Evolutionary conservation across 805 yeast species (phyloP), one percentile per base, ranked within the genome.

Genomic region (Ogataea populi-albae): DNA sequence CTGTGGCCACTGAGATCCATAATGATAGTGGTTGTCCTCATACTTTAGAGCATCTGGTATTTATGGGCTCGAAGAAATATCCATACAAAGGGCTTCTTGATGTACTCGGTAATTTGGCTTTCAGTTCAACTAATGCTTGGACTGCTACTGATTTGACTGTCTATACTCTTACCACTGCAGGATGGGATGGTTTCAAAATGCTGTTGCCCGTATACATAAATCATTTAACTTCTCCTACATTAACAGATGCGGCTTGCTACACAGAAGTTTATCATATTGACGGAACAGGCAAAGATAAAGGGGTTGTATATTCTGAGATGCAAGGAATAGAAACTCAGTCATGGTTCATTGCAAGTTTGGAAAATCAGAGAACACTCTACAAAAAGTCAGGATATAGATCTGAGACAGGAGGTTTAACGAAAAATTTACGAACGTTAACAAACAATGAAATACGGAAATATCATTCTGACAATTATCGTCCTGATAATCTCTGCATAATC

Each of bases 281-380:
- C 57, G 96, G 95, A 2, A 72, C 77, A 6, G 95, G 85, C 21
- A 78, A 82, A 46, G 98, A 93, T 49, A 87, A 87, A 57, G 98
- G 98, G 49, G 98, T 93, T 20, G 98, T 93, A 3, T 93, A 84
- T 57, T 82, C 94, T 35, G 98, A 93, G 63, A 93, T 93, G 98
- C 96, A 86, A 54, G 97, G 88, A 18, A 79, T 84, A 38, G 95
- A 88, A 59, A 77, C 77, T 50, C 85, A 82, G 44, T 73, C 89
- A 11, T 79, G 80, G 76, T 83, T 82, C 45, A 63, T 81, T 9
- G 56, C 81, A 2, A 74, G 70, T 47, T 65, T 84, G 44, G 77
- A 76, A 34, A 63, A 78, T 42, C 85, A 79, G 52, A 71, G 79
- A 50, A 52, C 73, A 0, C 50, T 84, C 49, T 83, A 72, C 43